Evolutionary conservation across 768 basidiomycete species (phyloP).

Genomic region (Tubosaeta sp.): DNA sequence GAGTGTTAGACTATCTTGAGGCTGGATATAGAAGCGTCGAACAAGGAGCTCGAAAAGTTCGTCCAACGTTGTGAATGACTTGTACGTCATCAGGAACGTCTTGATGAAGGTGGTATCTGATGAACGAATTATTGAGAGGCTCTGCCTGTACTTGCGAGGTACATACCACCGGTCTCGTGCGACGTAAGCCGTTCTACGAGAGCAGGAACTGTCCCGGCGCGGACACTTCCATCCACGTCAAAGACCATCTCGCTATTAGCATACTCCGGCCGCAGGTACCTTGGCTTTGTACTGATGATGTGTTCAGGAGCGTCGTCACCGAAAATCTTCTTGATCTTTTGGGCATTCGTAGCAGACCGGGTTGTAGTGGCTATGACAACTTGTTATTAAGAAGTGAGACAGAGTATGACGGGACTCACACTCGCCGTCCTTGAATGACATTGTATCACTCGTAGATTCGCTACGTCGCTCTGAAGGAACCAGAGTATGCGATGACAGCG

Average conservation of each 20-base stretch:
- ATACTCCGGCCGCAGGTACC: conserved; percentile 85
- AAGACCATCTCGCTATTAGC: conserved; percentile 76
- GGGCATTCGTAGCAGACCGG: conserved; percentile 31
- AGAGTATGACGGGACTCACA: conserved; percentile 10
- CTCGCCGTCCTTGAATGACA: conserved; percentile 23
- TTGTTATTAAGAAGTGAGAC: not conserved
- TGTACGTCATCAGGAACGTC: conserved; percentile 94
- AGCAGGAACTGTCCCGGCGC: conserved; percentile 82
- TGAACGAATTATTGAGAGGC: conserved; percentile 5
- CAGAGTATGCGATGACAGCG: conserved; percentile 23
- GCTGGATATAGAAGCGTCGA: conserved; percentile 70
- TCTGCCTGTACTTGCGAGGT: not conserved
- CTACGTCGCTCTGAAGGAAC: conserved; percentile 18
- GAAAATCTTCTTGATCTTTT: conserved; percentile 66
- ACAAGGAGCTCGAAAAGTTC: conserved; percentile 81
- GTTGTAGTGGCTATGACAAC: conserved; percentile 16
- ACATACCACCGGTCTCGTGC: conserved; percentile 81
- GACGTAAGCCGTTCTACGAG: conserved; percentile 87
- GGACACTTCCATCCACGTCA: conserved; percentile 77
- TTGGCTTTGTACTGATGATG: conserved; percentile 54
- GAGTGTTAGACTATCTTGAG: conserved; percentile 61
- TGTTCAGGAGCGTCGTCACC: conserved; percentile 53
- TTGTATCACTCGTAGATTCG: conserved; percentile 19
- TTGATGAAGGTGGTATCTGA: conserved; percentile 76
- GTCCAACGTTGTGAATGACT: conserved; percentile 83